Percentiles rank a stretch among this genome's conserved stretches.
Evolutionary conservation across 2,329 filamentous ascomycete genomes (phyloP).

Genomic region (Neopestalotiopsis rosae): DNA sequence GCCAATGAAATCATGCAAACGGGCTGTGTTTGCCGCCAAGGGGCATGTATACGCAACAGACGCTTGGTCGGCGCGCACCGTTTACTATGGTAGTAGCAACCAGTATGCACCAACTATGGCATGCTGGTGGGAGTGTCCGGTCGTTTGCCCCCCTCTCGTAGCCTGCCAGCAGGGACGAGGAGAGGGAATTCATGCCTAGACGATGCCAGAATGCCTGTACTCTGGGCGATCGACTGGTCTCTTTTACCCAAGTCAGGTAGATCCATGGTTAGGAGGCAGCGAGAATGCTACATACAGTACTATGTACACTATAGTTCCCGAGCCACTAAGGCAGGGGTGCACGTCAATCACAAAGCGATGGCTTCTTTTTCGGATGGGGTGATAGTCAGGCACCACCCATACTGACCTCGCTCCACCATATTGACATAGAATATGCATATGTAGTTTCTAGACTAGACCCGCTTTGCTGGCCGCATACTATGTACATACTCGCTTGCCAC

Average conservation of each 20-base stretch:
- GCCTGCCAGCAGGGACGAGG: background rate
- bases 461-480: background rate
- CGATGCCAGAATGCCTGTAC: too few species aligned
- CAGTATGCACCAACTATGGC: background rate
- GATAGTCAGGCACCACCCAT: background rate
- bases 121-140: background rate
- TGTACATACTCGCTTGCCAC: background rate
- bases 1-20: background rate
- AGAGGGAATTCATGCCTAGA: too few species aligned
- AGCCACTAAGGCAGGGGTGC: conserved; percentile 2
- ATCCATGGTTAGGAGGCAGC: background rate
- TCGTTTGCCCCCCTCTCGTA: background rate
- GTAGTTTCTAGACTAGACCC: background rate
- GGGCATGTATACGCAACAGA: background rate
- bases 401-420: background rate
- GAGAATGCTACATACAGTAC: too few species aligned
- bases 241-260: too few species aligned
- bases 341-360: conserved; percentile 2
- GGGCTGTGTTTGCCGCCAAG: conserved; percentile 7
- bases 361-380: background rate
- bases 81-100: too few species aligned
- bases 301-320: background rate
- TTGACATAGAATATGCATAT: background rate
- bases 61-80: too few species aligned
- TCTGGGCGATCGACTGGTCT: too few species aligned